phyloP scores from a whole-genome alignment of 1,139 yeast species.

The Yamadazyma jaroonii region DNA sequence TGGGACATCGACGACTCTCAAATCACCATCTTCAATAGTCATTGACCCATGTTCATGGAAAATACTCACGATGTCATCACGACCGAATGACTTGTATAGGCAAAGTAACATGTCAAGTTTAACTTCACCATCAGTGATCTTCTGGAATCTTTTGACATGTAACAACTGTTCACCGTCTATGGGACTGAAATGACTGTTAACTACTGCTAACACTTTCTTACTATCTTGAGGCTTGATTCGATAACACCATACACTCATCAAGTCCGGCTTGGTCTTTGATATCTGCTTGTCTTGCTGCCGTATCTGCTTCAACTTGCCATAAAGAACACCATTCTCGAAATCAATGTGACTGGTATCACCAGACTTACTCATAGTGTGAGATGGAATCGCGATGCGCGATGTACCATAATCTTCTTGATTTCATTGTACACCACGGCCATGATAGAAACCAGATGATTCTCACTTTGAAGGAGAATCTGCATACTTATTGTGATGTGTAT shows the following conservation, averaged over 20 bases:
- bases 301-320: slow-evolving; percentile 49
- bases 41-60: neutral
- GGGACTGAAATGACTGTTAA: slow-evolving; percentile 26
- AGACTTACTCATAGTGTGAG: neutral
- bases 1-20: slow-evolving; percentile 28
- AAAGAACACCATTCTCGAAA: slow-evolving; percentile 46
- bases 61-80: too few relatives aligned
- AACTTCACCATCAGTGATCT: slow-evolving; percentile 11
- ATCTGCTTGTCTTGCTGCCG: slow-evolving; percentile 22
- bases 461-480: neutral
- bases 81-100: slow-evolving; percentile 11
- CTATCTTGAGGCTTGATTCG: slow-evolving; percentile 29
- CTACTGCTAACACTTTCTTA: slow-evolving; percentile 24
- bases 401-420: too few relatives aligned
- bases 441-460: neutral
- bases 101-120: slow-evolving; percentile 28
- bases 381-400: too few relatives aligned
- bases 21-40: slow-evolving; percentile 2
- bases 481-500: slow-evolving; percentile 1
- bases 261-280: slow-evolving; percentile 21
- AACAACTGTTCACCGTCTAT: slow-evolving; percentile 23
- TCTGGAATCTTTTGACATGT: slow-evolving; percentile 36
- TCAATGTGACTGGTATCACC: slow-evolving; percentile 28
- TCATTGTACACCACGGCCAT: too few relatives aligned
- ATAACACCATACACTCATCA: slow-evolving; percentile 59